A percentile compares a stretch with the other conserved stretches of the same genome.
Conservation (phyloP, 169 alveolate species). For the Plasmodium relictum region DNA sequence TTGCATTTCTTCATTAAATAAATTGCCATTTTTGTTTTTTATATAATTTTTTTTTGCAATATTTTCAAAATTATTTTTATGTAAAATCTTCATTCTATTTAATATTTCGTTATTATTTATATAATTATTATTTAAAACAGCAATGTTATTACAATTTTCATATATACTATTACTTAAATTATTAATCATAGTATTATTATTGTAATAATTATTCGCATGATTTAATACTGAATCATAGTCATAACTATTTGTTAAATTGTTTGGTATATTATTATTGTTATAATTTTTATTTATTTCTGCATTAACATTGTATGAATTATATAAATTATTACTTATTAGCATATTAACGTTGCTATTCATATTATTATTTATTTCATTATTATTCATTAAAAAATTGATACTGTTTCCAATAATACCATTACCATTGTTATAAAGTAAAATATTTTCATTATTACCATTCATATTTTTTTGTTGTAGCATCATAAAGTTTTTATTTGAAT, state of each 20-base stretch:
- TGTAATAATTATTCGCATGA: neutral
- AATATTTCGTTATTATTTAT: neutral
- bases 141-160: neutral
- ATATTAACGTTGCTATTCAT: neutral
- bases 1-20: neutral
- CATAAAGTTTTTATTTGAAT: neutral
- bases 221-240: neutral
- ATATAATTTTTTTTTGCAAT: neutral
- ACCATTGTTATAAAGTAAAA: neutral
- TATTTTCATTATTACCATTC: neutral
- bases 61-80: neutral
- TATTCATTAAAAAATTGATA: neutral
- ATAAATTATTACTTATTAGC: neutral
- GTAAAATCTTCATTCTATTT: neutral
- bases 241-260: neutral
- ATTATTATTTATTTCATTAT: neutral
- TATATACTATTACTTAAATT: neutral
- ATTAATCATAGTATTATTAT: too few species aligned
- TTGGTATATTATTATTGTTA: neutral
- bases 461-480: neutral
- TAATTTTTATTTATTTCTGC: neutral
- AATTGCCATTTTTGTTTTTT: neutral
- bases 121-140: too few species aligned
- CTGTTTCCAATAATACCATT: neutral
- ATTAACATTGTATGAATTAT: neutral